Conservation (phyloP, 352 stramenopile species). For the Globisporangium canariense region DNA sequence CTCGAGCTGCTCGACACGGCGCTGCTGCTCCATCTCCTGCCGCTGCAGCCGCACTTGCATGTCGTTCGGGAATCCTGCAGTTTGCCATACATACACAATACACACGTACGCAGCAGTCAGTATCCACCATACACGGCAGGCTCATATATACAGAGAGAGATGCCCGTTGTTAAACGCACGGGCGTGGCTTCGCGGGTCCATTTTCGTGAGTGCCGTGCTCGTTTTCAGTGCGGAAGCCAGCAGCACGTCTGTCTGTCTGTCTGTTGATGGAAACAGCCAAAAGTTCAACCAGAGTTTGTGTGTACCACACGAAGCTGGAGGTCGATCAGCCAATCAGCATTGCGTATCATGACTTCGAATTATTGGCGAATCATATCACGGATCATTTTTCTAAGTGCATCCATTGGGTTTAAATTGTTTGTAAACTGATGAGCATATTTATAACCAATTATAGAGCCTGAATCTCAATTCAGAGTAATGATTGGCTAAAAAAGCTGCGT, state of each 20-base stretch:
- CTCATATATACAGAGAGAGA: background rate
- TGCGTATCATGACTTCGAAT: background rate
- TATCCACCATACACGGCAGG: background rate
- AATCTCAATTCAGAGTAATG: background rate
- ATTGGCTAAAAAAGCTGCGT: conserved; percentile 13
- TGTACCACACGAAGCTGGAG: too few species aligned
- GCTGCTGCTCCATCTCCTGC: conserved; percentile 31
- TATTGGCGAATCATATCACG: conserved; percentile 1
- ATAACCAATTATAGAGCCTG: background rate
- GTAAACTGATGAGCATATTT: background rate
- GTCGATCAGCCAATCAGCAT: background rate
- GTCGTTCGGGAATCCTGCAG: conserved; percentile 16
- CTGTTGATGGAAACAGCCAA: conserved; percentile 21
- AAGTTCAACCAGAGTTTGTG: conserved; percentile 12
- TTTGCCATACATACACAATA: background rate
- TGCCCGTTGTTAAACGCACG: background rate
- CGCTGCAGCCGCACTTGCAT: conserved; percentile 18
- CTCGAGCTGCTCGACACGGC: conserved; percentile 37
- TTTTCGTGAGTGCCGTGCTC: conserved; percentile 3
- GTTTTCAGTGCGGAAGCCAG: background rate
- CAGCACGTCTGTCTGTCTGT: background rate
- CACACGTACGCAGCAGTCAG: background rate
- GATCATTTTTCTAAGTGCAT: too few species aligned
- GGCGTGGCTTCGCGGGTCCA: conserved; percentile 13
- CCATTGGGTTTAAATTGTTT: too few species aligned